phyloP scores from a whole-genome alignment of 768 basidiomycete genomes.

The Mycena indigotica region DNA sequence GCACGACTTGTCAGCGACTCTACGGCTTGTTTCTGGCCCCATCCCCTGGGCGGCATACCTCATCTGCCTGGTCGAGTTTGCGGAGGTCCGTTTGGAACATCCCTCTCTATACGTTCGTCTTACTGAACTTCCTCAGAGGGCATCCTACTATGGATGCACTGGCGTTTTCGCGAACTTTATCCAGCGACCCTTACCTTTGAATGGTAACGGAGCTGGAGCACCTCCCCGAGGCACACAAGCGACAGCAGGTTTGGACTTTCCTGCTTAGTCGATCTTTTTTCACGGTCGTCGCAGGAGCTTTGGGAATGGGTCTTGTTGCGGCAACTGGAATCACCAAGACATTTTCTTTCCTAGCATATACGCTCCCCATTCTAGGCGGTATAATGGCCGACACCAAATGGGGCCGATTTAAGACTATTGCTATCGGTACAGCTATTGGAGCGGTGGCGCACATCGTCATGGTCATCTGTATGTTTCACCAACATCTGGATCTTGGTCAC shows the following conservation, averaged over 20 bases:
- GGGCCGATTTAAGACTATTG: constrained; percentile 45
- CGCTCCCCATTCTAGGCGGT: constrained; percentile 36
- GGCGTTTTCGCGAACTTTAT: constrained; percentile 32
- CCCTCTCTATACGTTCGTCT: background rate
- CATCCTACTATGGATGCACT: constrained; percentile 15
- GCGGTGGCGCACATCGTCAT: constrained; percentile 25
- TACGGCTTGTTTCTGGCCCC: constrained; percentile 9
- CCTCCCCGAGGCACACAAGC: constrained; percentile 28
- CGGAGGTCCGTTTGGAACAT: background rate
- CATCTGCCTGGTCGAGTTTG: constrained; percentile 15
- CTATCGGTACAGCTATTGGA: constrained; percentile 30
- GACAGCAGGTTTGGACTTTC: constrained; percentile 12
- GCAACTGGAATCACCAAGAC: constrained; percentile 30
- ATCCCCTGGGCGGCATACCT: constrained; percentile 19
- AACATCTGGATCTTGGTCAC: background rate
- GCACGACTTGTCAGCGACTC: background rate
- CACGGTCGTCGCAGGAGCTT: constrained; percentile 23
- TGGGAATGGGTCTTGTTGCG: constrained; percentile 30
- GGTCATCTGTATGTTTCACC: constrained; percentile 8
- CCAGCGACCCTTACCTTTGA: constrained; percentile 29
- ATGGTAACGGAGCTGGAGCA: constrained; percentile 33
- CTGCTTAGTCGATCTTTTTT: background rate
- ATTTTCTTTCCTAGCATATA: constrained; percentile 31
- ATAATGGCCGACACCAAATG: constrained; percentile 42
- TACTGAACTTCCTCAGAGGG: constrained; percentile 6